Base-by-base conservation (phyloP, 768 basidiomycete genomes). In the Phlebiopsis flavidoalba region DNA sequence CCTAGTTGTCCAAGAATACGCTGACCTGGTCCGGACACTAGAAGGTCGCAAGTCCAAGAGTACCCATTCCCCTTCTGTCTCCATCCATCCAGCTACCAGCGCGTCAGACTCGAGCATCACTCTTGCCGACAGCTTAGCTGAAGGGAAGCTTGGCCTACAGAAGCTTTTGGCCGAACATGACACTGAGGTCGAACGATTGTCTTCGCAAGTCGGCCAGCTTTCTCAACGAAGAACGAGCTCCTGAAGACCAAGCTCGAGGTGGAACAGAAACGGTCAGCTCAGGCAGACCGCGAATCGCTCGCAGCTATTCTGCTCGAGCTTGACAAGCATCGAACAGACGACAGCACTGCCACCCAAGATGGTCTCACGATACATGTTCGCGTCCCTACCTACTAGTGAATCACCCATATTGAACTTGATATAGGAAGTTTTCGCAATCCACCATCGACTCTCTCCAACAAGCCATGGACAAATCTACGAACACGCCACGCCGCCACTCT, bases 341-440 rank as follows among this genome's bases (percentile, higher is more conserved):
- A 93, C 59, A 81, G 77, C n/a, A 81, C 87, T 0, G 91, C 91
- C 2, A 86, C 87, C 12, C 2, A 89, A 86, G 66, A 89, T 93
- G 83, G 91, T 94, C 31, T 83, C 89, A 26, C 83, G 89, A 40
- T 93, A 93, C 70, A 93, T 93, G 91, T 91, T 65, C 58, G 85
- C 76, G 21, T 49, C 58, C 37, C 60, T 52, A 43, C 15, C 31
- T 36, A 17, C 8, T 14, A 46, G 35, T 11, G 21, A 61, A 17
- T 21, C 17, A 3, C 31, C 17, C 7, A 35, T 57, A n/a, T 64
- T 53, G 40, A 60, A 8, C 24, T 26, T 15, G 12, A 2, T 2
- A 24, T 62, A 92, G 91, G 91, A 88, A 85, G 71, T 94, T 93
- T 72, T 91, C 91, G 1, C 91, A 94, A 68, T 76, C 81, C 1